Percentiles rank a stretch among this genome's conserved stretches.
phyloP scores from a whole-genome alignment of 176 grass and related monocot genomes.

The Carex pumila region DNA sequence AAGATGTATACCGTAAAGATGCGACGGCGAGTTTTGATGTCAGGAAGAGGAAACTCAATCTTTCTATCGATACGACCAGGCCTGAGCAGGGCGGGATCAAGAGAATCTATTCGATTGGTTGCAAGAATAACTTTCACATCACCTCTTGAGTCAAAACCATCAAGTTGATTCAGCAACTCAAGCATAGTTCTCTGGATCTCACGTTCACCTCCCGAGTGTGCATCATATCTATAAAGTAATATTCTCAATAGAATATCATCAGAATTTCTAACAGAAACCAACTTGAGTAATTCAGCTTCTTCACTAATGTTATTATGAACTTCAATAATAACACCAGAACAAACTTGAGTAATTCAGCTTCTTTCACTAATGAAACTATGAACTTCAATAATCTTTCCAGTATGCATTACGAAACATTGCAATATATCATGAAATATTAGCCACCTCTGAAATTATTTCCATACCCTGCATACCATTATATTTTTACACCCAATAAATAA shows the following conservation, averaged over 20 bases:
- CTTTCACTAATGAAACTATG: not conserved
- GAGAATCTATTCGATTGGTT: constrained; percentile 79
- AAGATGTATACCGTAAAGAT: constrained; percentile 47
- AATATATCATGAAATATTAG: not conserved
- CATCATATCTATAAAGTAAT: constrained; percentile 55
- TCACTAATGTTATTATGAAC: not conserved
- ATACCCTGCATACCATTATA: not conserved
- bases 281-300: not conserved
- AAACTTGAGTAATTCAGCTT: not conserved
- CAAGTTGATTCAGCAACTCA: constrained; percentile 73
- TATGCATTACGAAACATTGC: not conserved
- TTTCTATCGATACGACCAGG: constrained; percentile 77
- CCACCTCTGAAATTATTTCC: not conserved
- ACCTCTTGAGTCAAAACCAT: constrained; percentile 85
- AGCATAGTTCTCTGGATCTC: constrained; percentile 90
- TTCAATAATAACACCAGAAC: not conserved
- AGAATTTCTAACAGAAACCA: not conserved
- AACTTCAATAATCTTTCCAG: not conserved
- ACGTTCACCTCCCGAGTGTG: constrained; percentile 88
- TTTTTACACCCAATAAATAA: not conserved
- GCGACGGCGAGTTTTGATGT: constrained; percentile 76
- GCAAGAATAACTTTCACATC: constrained; percentile 93
- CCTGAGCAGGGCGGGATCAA: constrained; percentile 76
- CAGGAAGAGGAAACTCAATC: constrained; percentile 81
- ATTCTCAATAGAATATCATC: not conserved